Base-by-base conservation (phyloP, 2,329 filamentous ascomycete genomes). In the Exophiala oligosperma region DNA sequence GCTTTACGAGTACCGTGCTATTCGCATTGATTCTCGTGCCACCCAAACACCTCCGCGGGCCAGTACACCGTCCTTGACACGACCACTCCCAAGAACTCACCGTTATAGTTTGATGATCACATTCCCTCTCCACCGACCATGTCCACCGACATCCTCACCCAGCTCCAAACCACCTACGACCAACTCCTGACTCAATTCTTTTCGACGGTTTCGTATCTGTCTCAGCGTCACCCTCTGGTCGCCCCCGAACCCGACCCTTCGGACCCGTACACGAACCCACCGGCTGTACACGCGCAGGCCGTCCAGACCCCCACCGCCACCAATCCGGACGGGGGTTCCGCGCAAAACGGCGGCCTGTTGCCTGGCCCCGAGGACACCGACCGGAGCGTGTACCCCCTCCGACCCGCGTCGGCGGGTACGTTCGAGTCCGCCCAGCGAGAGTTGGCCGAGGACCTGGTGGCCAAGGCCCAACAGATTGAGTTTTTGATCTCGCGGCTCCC, bases 171-270 rank as follows among this genome's bases (percentile, higher is more conserved):
- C 54, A 79, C 77, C 64, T 74, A 79, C 40, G 77, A 80, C 64
- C 78, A 80, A 75, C 74, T 80, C 32, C 75, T 76, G 67, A 79
- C 76, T 49, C 78, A 80, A 72, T 78, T 79, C 74, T 80, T 79
- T 69, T 76, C 77, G 54, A 79, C 77, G 32, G 70, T 80, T 56
- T 74, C 75, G 69, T 80, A 80, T 66, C 71, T 79, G 57, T 74
- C 69, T 71, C 56, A 78, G 77, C 69, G 76, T 75, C 68, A 77
- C 75, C 68, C 74, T 73, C 65, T 75, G 4, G 48, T 66, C 71
- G 44, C 72, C 71, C 55, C 74, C 71, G 29, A 73, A 59, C 11
- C 68, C 66, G 35, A 73, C 71, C 14, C 63, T 62, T 44, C 66
- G 68, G 57, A 66, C 70, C 60, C 68, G 66, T 47, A 62, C 68